Evolutionary conservation across 306 rosid species (phyloP).

Genomic region (Lupinus albus): DNA sequence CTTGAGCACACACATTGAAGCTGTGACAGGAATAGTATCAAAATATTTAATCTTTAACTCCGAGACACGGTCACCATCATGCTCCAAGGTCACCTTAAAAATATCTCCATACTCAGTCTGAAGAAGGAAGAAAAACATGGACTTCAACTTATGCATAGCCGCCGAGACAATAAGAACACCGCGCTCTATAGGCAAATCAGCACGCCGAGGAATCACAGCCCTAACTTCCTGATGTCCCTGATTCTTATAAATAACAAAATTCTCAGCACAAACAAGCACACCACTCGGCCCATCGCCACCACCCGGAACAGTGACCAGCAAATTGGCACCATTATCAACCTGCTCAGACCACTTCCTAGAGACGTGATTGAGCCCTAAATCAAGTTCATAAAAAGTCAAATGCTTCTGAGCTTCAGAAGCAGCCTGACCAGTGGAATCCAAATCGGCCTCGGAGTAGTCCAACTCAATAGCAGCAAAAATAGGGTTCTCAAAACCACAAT

Average conservation of each 20-base stretch:
- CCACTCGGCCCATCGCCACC: constrained; percentile 98
- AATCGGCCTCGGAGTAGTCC: constrained; percentile 89
- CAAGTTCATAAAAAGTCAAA: constrained; percentile 89
- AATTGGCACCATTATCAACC: constrained; percentile 91
- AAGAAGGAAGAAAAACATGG: constrained; percentile 84
- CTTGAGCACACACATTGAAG: constrained; percentile 94
- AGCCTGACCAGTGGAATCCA: constrained; percentile 78
- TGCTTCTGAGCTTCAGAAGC: constrained; percentile 84
- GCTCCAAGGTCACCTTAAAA: constrained; percentile 84
- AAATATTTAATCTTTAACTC: constrained; percentile 86
- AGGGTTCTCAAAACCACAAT: constrained; percentile 96
- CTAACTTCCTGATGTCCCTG: constrained; percentile 86
- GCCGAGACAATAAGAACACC: constrained; percentile 95
- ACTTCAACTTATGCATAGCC: constrained; percentile 78
- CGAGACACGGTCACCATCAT: constrained; percentile 72
- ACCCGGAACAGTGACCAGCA: constrained; percentile 96
- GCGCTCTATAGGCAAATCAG: constrained; percentile 82
- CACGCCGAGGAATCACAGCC: constrained; percentile 90
- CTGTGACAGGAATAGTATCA: constrained; percentile 88
- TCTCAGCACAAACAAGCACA: constrained; percentile 92
- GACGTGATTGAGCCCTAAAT: constrained; percentile 90
- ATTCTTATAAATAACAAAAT: constrained; percentile 93
- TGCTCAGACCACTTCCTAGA: constrained; percentile 95
- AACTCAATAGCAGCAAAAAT: constrained; percentile 89
- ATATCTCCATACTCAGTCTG: constrained; percentile 98